These are phyloP conservation scores for Boletus sp. DNA, from an alignment of 768 basidiomycete species.

Conservation along the genomic window DNA sequence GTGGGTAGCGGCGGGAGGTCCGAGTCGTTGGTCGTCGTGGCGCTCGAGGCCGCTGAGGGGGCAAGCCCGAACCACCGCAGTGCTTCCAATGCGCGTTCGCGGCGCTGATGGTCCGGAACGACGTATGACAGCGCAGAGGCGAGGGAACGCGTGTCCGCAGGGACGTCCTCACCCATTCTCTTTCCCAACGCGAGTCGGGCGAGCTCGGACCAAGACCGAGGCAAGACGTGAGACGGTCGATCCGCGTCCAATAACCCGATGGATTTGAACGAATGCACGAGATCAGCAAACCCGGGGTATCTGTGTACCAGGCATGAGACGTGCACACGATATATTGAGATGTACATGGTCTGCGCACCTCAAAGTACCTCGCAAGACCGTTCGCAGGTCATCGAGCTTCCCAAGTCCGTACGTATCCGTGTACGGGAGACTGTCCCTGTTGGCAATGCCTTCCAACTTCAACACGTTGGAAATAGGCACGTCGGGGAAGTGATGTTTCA, in stretches of 20 bases:
- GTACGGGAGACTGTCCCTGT: slow-evolving; percentile 79
- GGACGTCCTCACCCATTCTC: slow-evolving; percentile 24
- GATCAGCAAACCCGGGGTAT: slow-evolving; percentile 77
- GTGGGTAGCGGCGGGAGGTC: slow-evolving; percentile 44
- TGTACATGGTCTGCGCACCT: slow-evolving; percentile 43
- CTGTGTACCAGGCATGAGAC: slow-evolving; percentile 34
- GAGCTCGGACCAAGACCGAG: slow-evolving; percentile 36
- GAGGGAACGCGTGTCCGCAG: slow-evolving; percentile 33
- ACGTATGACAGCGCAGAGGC: slow-evolving; percentile 32
- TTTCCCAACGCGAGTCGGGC: slow-evolving; percentile 35
- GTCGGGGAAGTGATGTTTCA: slow-evolving; percentile 58
- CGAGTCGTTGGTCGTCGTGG: slow-evolving; percentile 4
- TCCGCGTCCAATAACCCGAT: slow-evolving; percentile 63
- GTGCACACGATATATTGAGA: background rate
- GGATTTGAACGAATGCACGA: slow-evolving; percentile 70
- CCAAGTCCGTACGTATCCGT: slow-evolving; percentile 60
- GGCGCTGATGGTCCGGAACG: slow-evolving; percentile 10
- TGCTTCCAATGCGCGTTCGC: slow-evolving; percentile 36
- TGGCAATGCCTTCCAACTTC: slow-evolving; percentile 80
- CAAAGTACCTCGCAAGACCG: slow-evolving; percentile 82
- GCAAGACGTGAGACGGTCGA: slow-evolving; percentile 16
- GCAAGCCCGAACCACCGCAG: slow-evolving; percentile 41
- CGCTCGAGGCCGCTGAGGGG: slow-evolving; percentile 3
- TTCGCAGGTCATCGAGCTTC: slow-evolving; percentile 42
- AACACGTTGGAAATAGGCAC: slow-evolving; percentile 65